Conservation (phyloP, 2,329 filamentous ascomycete species). For the Furcasterigmium furcatum region DNA sequence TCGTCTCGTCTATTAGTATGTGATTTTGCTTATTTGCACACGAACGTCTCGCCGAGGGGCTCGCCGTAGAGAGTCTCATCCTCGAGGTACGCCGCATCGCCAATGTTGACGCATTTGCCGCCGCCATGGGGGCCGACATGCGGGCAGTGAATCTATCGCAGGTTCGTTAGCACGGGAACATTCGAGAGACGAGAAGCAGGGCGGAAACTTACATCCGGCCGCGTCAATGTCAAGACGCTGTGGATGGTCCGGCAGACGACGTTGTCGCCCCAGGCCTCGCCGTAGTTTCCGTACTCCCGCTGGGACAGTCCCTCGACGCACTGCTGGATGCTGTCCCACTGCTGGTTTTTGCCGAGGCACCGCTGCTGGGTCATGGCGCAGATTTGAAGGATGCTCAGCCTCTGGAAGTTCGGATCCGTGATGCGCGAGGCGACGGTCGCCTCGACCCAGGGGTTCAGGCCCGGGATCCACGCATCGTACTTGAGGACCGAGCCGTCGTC, state of each 20-base stretch:
- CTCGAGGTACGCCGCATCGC: conserved; percentile 18
- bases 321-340: conserved; percentile 27
- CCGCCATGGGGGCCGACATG: conserved; percentile 24
- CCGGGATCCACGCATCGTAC: conserved; percentile 41
- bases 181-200: neutral
- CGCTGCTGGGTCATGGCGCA: conserved; percentile 27
- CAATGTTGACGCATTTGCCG: conserved; percentile 21
- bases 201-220: conserved; percentile 19
- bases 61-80: conserved; percentile 18
- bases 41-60: conserved; percentile 18
- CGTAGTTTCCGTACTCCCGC: conserved; percentile 34
- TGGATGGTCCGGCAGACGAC: conserved; percentile 38
- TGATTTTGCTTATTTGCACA: conserved; percentile 13
- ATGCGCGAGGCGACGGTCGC: conserved; percentile 19
- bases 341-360: conserved; percentile 30
- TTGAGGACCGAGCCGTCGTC: conserved; percentile 33
- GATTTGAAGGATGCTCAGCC: conserved; percentile 22
- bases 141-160: conserved; percentile 19
- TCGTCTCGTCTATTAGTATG: neutral
- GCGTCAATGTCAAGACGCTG: conserved; percentile 26
- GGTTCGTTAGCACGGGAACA: neutral
- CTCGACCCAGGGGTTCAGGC: conserved; percentile 32
- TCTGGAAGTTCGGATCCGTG: conserved; percentile 20
- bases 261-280: conserved; percentile 40
- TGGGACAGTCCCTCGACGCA: conserved; percentile 25